Conservation (phyloP, 495 filamentous ascomycete species). For the Lindgomyces ingoldianus region DNA sequence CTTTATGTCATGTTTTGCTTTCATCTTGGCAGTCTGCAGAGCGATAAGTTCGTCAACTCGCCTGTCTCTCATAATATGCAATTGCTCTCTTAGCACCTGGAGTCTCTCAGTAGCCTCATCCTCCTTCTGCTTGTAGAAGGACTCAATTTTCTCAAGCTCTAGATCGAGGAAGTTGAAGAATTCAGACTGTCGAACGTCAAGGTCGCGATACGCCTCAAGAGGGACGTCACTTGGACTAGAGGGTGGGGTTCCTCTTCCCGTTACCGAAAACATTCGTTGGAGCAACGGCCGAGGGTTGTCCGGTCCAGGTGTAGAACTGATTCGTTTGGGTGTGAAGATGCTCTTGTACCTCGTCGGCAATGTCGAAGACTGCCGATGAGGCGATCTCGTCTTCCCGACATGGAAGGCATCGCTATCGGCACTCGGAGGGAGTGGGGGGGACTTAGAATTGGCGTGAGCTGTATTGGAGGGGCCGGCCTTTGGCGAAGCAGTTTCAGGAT, state of each 20-base stretch:
- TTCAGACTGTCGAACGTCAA: slow-evolving; percentile 66
- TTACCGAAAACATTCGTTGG: slow-evolving; percentile 49
- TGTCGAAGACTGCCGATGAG: slow-evolving; percentile 22
- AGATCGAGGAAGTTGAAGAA: slow-evolving; percentile 77
- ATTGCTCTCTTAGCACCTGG: slow-evolving; percentile 69
- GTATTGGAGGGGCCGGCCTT: slow-evolving; percentile 9
- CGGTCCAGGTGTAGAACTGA: slow-evolving; percentile 38
- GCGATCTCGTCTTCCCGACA: slow-evolving; percentile 44
- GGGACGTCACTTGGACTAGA: slow-evolving; percentile 45
- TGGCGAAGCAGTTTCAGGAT: slow-evolving; percentile 44
- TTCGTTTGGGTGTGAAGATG: slow-evolving; percentile 42
- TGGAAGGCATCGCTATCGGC: slow-evolving; percentile 46
- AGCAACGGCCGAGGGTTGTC: slow-evolving; percentile 38
- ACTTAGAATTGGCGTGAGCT: slow-evolving; percentile 8
- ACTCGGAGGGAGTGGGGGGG: slow-evolving; percentile 20
- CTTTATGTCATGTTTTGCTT: slow-evolving; percentile 32
- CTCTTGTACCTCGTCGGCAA: slow-evolving; percentile 35
- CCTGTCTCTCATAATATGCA: slow-evolving; percentile 84
- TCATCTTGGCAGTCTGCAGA: slow-evolving; percentile 43
- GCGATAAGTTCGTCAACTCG: slow-evolving; percentile 68
- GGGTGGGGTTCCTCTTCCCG: slow-evolving; percentile 30
- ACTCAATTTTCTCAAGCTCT: slow-evolving; percentile 82
- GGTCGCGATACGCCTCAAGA: slow-evolving; percentile 54
- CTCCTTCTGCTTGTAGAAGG: slow-evolving; percentile 82
- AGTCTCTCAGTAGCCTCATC: slow-evolving; percentile 72